Base-by-base conservation (phyloP, 768 basidiomycete genomes). In the Strobilomyces dryophilus region DNA sequence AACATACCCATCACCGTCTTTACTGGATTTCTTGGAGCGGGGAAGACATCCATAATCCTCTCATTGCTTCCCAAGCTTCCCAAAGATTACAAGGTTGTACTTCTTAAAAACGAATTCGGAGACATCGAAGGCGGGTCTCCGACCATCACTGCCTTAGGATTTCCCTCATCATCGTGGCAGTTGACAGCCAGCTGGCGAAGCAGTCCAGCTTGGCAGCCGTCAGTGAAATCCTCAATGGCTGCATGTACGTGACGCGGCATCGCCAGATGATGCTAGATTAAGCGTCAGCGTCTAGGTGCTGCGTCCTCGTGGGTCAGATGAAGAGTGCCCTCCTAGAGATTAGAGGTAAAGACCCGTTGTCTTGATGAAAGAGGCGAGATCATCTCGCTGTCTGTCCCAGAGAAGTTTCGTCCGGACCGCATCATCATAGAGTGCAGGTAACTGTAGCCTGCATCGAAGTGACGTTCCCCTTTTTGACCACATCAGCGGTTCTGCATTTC, bases 401-500 rank as follows among this genome's bases (percentile, higher is more conserved):
- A 95, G 35, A 89, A 84, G 56, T 93, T 80, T 70, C 72, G 76
- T 18, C 93, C 94, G 3, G 92, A 98, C 70, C 79, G 95, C 35
- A 94, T 98, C 62, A 86, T 98, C 61, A 92, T 98, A 54, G 95
- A 98, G 73, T 91, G 89, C 77, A 95, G 92, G 92, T 93, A 65
- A 50, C 84, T 26, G 26, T 37, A 31, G 9, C 1, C 36, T 40
- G 14, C 20, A 39, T 42, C 32, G 8, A 8, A 44, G 8, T 9
- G 6, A 39, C 11, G 29, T 44, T 27, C 9, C 48, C 24, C 21
- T 45, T 15, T 48, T 42, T 59, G 50, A 55, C 43, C 44, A 5
- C 27, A 36, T 21, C 47, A 93, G 91, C 34, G 95, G 95, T 11
- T 95, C 92, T 8, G 95, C 95, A 1, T 97, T 97, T 64, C 95